Evolutionary conservation across 1,284 basidiomycete species (phyloP).

Genomic region (Fomitiporia mediterranea): DNA sequence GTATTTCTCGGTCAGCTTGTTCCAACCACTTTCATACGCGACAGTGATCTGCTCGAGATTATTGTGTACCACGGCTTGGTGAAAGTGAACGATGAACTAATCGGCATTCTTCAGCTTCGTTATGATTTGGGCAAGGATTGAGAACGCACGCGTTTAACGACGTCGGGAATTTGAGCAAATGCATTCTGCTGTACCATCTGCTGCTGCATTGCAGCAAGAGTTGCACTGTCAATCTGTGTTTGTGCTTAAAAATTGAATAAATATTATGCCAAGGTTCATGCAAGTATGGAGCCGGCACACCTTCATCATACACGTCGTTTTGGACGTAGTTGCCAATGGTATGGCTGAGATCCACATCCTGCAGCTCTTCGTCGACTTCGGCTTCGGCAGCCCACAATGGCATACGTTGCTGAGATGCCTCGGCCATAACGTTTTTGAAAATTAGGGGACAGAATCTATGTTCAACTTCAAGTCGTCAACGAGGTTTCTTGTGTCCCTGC

Average conservation of each 20-base stretch:
- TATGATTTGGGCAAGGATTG: not conserved
- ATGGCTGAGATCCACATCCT: constrained; percentile 67
- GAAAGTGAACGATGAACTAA: constrained; percentile 88
- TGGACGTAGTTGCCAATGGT: constrained; percentile 68
- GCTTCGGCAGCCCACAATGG: constrained; percentile 66
- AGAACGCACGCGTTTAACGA: constrained; percentile 67
- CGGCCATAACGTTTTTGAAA: not conserved
- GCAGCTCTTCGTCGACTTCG: constrained; percentile 70
- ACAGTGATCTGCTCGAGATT: constrained; percentile 85
- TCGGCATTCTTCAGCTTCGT: not conserved
- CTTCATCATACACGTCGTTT: constrained; percentile 65
- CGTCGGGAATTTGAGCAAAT: constrained; percentile 73
- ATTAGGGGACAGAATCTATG: no score
- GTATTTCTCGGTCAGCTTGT: constrained; percentile 92
- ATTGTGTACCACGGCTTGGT: constrained; percentile 82
- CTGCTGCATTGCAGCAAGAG: constrained; percentile 66
- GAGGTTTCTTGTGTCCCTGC: not conserved
- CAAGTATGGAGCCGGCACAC: constrained; percentile 29
- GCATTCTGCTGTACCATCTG: constrained; percentile 78
- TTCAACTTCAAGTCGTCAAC: not conserved
- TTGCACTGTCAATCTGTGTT: constrained; percentile 61
- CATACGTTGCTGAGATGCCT: constrained; percentile 51
- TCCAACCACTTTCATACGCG: constrained; percentile 96
- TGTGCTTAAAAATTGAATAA: constrained; percentile 31
- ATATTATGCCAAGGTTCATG: constrained; percentile 2